Percentiles rank a stretch among this genome's conserved stretches.
These are phyloP conservation scores for Ophiocordyceps unilateralis DNA, from an alignment of 2,329 filamentous ascomycete species.

Conservation along the genomic window DNA sequence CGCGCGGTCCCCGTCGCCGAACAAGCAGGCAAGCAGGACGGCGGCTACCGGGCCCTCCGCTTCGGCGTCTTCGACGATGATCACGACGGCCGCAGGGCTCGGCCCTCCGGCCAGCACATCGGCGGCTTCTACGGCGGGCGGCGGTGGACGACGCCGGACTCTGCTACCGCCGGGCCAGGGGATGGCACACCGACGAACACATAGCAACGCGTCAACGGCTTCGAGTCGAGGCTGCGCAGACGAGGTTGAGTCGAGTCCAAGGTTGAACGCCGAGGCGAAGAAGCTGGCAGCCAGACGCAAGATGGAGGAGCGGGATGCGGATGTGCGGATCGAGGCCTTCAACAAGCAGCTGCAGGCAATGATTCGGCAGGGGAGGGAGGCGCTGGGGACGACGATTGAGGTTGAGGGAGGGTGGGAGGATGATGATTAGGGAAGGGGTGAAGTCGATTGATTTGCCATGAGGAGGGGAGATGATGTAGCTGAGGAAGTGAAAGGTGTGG, in stretches of 20 bases:
- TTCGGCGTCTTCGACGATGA: too few relatives aligned
- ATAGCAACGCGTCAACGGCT: conserved; percentile 26
- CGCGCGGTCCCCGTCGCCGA: conserved; percentile 19
- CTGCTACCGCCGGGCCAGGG: background rate
- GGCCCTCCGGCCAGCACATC: background rate
- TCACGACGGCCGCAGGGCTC: too few relatives aligned
- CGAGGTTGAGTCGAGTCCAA: conserved; percentile 22
- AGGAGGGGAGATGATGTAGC: background rate
- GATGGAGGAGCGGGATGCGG: conserved; percentile 59
- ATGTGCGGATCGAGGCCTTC: conserved; percentile 63
- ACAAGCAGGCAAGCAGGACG: conserved; percentile 22
- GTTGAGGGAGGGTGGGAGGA: conserved; percentile 30
- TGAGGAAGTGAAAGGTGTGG: too few relatives aligned
- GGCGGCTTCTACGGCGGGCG: background rate
- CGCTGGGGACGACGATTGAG: conserved; percentile 58
- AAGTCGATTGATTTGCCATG: too few relatives aligned
- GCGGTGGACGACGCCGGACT: background rate
- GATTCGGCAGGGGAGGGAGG: conserved; percentile 78
- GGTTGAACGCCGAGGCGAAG: conserved; percentile 49
- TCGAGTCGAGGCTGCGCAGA: conserved; percentile 12
- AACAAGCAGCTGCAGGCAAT: conserved; percentile 67
- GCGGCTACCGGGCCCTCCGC: too few relatives aligned
- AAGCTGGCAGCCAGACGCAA: conserved; percentile 54
- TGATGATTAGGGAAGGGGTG: background rate
- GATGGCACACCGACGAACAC: conserved; percentile 21